These are phyloP conservation scores for Talaromyces sp. DNA, from an alignment of 2,329 filamentous ascomycete genomes.

Conservation along the genomic window DNA sequence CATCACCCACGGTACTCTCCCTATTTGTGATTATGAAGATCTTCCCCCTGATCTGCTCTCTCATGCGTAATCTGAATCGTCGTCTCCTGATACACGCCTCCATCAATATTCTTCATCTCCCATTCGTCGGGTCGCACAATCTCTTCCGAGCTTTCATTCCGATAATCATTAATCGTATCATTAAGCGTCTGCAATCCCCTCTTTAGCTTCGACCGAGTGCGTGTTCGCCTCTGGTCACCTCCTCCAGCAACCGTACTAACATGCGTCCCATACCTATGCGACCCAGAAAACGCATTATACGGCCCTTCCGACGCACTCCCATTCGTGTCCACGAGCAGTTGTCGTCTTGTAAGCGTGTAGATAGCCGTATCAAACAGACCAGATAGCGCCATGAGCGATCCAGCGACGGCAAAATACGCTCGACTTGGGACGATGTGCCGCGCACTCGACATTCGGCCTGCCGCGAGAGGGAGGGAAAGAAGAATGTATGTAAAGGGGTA, in stretches of 20 bases:
- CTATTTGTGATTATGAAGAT: background rate
- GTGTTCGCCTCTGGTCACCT: background rate
- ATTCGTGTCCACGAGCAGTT: constrained; percentile 53
- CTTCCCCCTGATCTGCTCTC: constrained; percentile 22
- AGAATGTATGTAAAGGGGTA: constrained; percentile 56
- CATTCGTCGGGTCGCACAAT: constrained; percentile 36
- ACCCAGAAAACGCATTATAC: background rate
- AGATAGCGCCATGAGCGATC: constrained; percentile 56
- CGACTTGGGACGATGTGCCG: constrained; percentile 31
- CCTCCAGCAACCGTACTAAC: background rate
- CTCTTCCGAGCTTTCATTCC: constrained; percentile 41
- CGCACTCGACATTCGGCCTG: constrained; percentile 36
- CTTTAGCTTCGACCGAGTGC: background rate
- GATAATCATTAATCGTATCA: constrained; percentile 24
- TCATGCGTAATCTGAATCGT: constrained; percentile 44
- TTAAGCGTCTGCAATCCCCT: constrained; percentile 24
- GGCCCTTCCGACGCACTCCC: constrained; percentile 19
- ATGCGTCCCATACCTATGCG: background rate
- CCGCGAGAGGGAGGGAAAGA: constrained; percentile 56
- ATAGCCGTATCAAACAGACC: constrained; percentile 58
- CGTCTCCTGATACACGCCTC: constrained; percentile 43
- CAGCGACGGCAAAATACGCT: constrained; percentile 52
- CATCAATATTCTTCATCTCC: constrained; percentile 22
- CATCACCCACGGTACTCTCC: background rate
- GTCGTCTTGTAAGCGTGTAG: constrained; percentile 56